Conservation (phyloP, 306 rosid species). For the Pyrus bretschneideri region DNA sequence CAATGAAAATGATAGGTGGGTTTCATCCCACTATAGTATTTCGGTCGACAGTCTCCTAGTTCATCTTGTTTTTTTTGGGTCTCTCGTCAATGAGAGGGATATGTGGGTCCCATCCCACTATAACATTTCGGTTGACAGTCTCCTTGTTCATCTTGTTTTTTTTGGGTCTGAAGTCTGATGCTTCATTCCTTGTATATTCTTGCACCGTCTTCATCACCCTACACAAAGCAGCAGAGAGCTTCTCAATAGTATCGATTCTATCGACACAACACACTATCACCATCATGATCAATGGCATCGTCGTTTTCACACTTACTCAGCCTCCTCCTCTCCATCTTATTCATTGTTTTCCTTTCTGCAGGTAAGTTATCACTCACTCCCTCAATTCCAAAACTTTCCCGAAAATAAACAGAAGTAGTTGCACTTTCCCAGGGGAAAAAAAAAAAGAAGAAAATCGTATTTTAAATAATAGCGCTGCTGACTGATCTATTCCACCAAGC, state of each 20-base stretch:
- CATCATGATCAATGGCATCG: slow-evolving; percentile 27
- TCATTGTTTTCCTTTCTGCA: slow-evolving; percentile 25
- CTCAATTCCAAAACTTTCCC: neutral
- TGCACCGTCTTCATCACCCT: neutral
- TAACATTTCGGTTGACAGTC: neutral
- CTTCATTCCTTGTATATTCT: neutral
- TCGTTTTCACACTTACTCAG: slow-evolving; percentile 16
- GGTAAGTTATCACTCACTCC: slow-evolving; percentile 27
- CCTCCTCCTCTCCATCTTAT: slow-evolving; percentile 30
- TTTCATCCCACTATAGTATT: neutral
- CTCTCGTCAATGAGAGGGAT: too few species aligned
- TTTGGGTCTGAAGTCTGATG: neutral
- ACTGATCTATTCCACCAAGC: neutral
- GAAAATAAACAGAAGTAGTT: neutral
- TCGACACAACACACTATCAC: neutral
- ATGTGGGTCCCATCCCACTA: neutral
- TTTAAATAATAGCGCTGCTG: neutral
- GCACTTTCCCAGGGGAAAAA: neutral
- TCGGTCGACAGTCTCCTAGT: too few species aligned
- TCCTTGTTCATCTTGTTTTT: neutral
- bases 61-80: neutral
- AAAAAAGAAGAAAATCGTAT: neutral
- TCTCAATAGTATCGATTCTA: neutral
- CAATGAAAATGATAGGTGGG: neutral
- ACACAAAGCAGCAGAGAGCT: neutral